Conservation (phyloP, 2,329 filamentous ascomycete species). For the Ustilaginoidea virens region DNA sequence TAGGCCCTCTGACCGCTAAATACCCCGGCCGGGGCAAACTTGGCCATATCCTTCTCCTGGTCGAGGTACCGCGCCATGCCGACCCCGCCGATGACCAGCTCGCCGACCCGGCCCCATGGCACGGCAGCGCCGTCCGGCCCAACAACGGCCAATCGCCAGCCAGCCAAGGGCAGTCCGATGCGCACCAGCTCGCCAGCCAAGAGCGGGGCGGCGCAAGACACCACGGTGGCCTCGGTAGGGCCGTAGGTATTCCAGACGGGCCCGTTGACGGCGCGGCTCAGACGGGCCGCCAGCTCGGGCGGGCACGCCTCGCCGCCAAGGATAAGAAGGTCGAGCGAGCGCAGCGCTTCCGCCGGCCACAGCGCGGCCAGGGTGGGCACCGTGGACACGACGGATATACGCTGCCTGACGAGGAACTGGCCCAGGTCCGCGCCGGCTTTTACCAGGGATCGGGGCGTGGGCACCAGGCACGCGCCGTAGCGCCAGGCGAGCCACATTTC, state of each 20-base stretch:
- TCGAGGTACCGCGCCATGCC: conserved; percentile 9
- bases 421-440: conserved; percentile 8
- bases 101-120: conserved; percentile 13
- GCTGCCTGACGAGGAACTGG: conserved; percentile 5
- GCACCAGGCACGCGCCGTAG: conserved; percentile 8
- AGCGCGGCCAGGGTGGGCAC: conserved; percentile 8
- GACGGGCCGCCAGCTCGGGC: conserved; percentile 6
- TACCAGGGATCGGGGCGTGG: conserved; percentile 7
- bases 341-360: conserved; percentile 7
- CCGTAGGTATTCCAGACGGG: conserved; percentile 10
- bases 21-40: conserved; percentile 5
- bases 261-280: conserved; percentile 5
- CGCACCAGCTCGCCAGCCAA: conserved; percentile 5
- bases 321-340: conserved; percentile 6
- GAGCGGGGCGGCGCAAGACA: conserved; percentile 8
- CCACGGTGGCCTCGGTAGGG: conserved; percentile 10
- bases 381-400: conserved; percentile 9
- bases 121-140: conserved; percentile 26
- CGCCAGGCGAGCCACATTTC: conserved; percentile 10
- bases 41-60: conserved; percentile 6
- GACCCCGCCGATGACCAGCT: conserved; percentile 9
- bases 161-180: conserved; percentile 8
- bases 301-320: conserved; percentile 10
- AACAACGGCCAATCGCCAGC: conserved; percentile 9
- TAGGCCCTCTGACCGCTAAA: conserved; percentile 9